phyloP scores from a whole-genome alignment of 805 yeast genomes.

The Candida ficus region DNA sequence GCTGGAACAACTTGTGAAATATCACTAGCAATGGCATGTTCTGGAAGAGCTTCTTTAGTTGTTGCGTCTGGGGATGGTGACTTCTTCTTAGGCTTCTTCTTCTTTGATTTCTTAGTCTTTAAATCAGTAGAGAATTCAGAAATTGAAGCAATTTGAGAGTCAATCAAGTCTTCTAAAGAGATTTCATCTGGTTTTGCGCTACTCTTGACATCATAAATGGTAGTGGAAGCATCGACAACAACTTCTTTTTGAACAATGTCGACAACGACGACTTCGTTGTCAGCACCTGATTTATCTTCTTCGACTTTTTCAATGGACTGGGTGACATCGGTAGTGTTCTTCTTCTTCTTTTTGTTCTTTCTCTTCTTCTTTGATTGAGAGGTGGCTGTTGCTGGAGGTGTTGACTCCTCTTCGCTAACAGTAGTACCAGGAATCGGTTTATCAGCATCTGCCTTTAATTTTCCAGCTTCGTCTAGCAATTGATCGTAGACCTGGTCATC shows the following conservation, averaged over 20 bases:
- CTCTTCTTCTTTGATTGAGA: not conserved
- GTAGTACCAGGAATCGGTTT: constrained; percentile 12
- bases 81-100: not conserved
- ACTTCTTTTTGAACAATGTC: constrained; percentile 14
- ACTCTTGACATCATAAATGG: constrained; percentile 21
- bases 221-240: not conserved
- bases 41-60: constrained; percentile 24
- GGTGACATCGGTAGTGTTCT: not conserved
- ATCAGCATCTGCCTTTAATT: constrained; percentile 31
- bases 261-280: constrained; percentile 22
- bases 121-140: constrained; percentile 19
- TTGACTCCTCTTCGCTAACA: not conserved
- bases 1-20: constrained; percentile 38
- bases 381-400: not conserved
- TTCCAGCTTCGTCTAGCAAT: constrained; percentile 49
- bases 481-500: constrained; percentile 52
- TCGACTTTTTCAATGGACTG: constrained; percentile 10
- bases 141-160: constrained; percentile 27
- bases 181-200: constrained; percentile 10
- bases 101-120: constrained; percentile 10
- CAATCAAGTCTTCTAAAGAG: constrained; percentile 25
- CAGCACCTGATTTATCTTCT: constrained; percentile 8
- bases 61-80: not conserved
- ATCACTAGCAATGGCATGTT: constrained; percentile 33
- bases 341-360: not conserved